Percentiles rank a stretch among this genome's conserved stretches.
These are phyloP conservation scores for Alternaria gaisen DNA, from an alignment of 2,329 filamentous ascomycete genomes.

Conservation along the genomic window DNA sequence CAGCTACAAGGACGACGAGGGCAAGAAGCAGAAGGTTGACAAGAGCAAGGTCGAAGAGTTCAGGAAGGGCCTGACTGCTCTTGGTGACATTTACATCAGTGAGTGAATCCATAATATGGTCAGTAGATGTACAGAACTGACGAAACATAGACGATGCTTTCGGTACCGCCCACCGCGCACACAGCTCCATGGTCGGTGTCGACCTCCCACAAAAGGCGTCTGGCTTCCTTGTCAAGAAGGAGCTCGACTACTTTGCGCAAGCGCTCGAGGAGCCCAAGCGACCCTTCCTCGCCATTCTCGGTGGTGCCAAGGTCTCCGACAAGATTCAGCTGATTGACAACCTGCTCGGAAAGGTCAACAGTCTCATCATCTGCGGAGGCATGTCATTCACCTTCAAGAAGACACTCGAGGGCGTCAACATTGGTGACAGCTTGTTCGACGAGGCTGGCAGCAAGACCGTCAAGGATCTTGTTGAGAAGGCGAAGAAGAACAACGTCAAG, in stretches of 20 bases:
- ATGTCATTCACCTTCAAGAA: conserved; percentile 99
- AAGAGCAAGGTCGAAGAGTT: conserved; percentile 92
- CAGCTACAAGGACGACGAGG: conserved; percentile 89
- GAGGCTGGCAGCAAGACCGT: conserved; percentile 94
- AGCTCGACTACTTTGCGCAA: conserved; percentile 99
- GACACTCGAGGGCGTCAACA: conserved; percentile 88
- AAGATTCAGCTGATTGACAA: conserved; percentile 99
- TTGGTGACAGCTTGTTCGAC: conserved; percentile 91
- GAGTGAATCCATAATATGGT: conserved; percentile 48
- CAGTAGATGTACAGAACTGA: conserved; percentile 26
- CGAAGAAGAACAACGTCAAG: conserved; percentile 95
- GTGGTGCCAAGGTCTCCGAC: conserved; percentile 97
- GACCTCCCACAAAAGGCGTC: conserved; percentile 96
- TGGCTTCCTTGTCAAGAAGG: conserved; percentile 99
- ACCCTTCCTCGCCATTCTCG: conserved; percentile 97
- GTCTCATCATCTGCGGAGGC: conserved; percentile 92
- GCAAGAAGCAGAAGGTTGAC: conserved; percentile 98
- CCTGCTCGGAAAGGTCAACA: conserved; percentile 97
- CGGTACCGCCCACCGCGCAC: conserved; percentile 95
- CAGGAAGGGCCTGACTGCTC: conserved; percentile 90
- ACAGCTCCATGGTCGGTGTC: conserved; percentile 99
- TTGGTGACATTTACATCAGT: conserved; percentile 98
- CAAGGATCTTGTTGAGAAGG: conserved; percentile 86
- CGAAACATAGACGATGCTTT: conserved; percentile 84
- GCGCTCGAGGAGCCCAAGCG: conserved; percentile 92